A percentile compares a stretch with the other conserved stretches of the same genome.
Evolutionary conservation across 371 early-diverging fungal genomes (phyloP).

Genomic region (Furculomyces boomerangus): DNA sequence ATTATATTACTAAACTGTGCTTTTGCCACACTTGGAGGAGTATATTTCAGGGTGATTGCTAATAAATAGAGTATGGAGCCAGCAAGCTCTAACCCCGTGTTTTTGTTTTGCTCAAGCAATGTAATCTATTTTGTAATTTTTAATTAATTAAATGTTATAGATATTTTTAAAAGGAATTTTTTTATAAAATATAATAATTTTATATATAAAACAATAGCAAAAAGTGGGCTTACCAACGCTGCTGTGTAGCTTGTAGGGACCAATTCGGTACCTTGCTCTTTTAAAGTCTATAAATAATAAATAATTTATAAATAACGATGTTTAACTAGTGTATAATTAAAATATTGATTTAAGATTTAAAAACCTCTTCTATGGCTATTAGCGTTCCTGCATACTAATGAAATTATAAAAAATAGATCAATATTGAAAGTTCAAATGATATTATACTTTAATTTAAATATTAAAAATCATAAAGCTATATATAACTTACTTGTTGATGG

Average conservation of each 20-base stretch:
- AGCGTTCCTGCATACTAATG: conserved; percentile 63
- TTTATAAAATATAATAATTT: background rate
- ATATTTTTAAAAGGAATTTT: background rate
- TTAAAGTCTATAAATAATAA: too few species aligned
- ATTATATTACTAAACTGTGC: conserved; percentile 20
- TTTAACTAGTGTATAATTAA: too few species aligned
- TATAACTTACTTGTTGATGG: conserved; percentile 56
- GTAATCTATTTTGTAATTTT: conserved; percentile 69
- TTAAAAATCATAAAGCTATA: background rate
- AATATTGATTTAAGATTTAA: too few species aligned
- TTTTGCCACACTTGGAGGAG: conserved; percentile 13
- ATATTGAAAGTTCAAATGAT: background rate
- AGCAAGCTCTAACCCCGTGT: conserved; percentile 29
- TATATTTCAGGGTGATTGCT: conserved; percentile 52
- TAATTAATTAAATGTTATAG: conserved; percentile 28
- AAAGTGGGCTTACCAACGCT: background rate
- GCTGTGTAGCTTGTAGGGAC: conserved; percentile 1
- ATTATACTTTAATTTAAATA: background rate
- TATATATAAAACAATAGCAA: background rate
- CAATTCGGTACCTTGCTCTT: background rate
- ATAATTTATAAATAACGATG: too few species aligned
- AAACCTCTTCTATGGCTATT: conserved; percentile 77
- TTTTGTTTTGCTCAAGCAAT: conserved; percentile 51
- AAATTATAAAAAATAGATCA: too few species aligned
- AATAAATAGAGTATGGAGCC: conserved; percentile 60